These are phyloP conservation scores for Ramaria sp. DNA, from an alignment of 768 basidiomycete species.

Conservation along the genomic window DNA sequence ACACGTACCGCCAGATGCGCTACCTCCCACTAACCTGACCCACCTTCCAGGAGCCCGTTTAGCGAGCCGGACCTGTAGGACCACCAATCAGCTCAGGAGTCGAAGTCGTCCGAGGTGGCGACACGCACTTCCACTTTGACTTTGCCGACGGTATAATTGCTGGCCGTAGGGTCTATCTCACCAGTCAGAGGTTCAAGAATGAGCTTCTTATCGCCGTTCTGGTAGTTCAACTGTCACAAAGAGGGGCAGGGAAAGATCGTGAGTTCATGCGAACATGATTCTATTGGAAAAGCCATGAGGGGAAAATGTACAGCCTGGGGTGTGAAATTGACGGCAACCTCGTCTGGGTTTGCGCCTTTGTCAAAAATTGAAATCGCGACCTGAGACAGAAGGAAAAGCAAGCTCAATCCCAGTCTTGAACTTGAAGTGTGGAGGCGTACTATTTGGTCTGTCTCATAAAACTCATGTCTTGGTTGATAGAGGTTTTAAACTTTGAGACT, in stretches of 20 bases:
- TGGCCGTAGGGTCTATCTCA: conserved; percentile 56
- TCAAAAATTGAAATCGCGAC: conserved; percentile 71
- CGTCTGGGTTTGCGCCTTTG: conserved; percentile 55
- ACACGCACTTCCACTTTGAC: conserved; percentile 65
- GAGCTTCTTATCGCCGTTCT: conserved; percentile 60
- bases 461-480: conserved; percentile 52
- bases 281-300: background rate
- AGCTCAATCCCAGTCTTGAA: background rate
- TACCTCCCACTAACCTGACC: conserved; percentile 65
- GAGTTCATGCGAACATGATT: background rate
- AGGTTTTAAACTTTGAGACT: too few species aligned
- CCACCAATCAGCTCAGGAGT: background rate
- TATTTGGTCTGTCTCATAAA: conserved; percentile 76
- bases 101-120: background rate
- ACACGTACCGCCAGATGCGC: conserved; percentile 9
- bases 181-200: conserved; percentile 73
- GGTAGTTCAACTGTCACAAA: conserved; percentile 27
- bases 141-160: conserved; percentile 61
- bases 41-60: conserved; percentile 65
- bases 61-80: conserved; percentile 42
- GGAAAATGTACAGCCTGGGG: conserved; percentile 42
- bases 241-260: background rate
- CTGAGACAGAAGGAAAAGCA: background rate
- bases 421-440: background rate
- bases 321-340: conserved; percentile 53